Base-by-base conservation (phyloP, 2,329 filamentous ascomycete genomes). In the Fusarium austroafricanum region DNA sequence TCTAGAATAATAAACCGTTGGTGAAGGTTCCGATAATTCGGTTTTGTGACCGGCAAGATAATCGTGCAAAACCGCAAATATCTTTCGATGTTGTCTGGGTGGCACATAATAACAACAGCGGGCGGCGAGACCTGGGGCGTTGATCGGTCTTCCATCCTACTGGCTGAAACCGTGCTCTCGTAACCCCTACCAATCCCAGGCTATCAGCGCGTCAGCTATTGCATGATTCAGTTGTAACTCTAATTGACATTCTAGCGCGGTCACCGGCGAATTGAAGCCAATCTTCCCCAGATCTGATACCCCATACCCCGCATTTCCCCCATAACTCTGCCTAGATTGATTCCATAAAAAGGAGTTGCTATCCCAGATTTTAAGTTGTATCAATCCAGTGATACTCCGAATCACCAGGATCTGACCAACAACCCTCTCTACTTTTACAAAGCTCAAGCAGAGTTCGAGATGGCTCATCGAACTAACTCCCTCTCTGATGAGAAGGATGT, bases 401-500 rank as follows among this genome's bases (percentile, higher is more conserved):
- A n/a, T 28, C 18, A 61, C 26, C 21, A 4, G 12, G 33, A 12
- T 38, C 40, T 18, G 18, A 26, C 12, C 29, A 31, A 31, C 7
- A 14, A 31, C n/a, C n/a, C n/a, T n/a, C n/a, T n/a, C n/a, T n/a
- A n/a, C n/a, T n/a, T n/a, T n/a, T n/a, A n/a, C n/a, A n/a, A n/a
- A n/a, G n/a, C n/a, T n/a, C n/a, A 29, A 29, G 28, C 10, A 10
- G 9, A 29, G 28, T 4, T 29, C 11, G 28, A 12, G 28, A 68
- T 68, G 65, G 40, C 51, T 62, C 17, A 53, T 23, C 51, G 56
- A 23, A 66, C 23, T 14, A 45, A 57, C 17, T 57, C 52, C 9
- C 10, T 63, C 18, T 61, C 55, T 4, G 56, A 62, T 26, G 63
- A 70, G 59, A 70, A 70, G 45, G 67, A 70, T 43, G 31, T 68